Percentiles rank a stretch among this genome's conserved stretches.
Evolutionary conservation across 352 stramenopile species (phyloP).

Genomic region (Elongisporangium senticosum): DNA sequence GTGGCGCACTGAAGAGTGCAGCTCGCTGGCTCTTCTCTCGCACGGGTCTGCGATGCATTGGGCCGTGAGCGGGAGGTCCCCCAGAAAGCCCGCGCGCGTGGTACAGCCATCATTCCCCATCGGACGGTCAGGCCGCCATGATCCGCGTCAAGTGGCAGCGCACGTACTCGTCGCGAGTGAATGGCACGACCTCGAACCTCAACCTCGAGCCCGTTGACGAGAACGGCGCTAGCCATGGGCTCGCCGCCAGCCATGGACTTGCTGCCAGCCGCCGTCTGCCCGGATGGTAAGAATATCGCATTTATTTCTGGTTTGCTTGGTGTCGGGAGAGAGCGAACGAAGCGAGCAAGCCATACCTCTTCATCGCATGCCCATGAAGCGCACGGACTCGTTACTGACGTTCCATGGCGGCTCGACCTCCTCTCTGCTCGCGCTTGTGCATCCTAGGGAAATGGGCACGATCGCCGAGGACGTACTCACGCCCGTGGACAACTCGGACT

Average conservation of each 20-base stretch:
- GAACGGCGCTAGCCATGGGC: neutral
- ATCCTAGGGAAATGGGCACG: constrained; percentile 65
- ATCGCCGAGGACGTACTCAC: constrained; percentile 65
- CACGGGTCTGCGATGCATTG: neutral
- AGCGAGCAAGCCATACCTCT: no score
- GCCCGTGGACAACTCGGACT: constrained; percentile 33
- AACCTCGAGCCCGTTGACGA: constrained; percentile 12
- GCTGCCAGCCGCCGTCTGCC: constrained; percentile 12
- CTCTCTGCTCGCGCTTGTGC: constrained; percentile 8
- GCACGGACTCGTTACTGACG: neutral
- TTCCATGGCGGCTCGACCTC: neutral
- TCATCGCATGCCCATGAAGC: neutral
- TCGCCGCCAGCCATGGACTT: constrained; percentile 10
- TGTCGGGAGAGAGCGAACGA: neutral
- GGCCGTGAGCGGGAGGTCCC: no score
- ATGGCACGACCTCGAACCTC: constrained; percentile 26
- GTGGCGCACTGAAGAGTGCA: neutral
- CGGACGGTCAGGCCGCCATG: constrained; percentile 19
- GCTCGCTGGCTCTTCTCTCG: neutral
- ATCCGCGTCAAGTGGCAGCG: constrained; percentile 74
- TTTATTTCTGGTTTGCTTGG: constrained; percentile 12
- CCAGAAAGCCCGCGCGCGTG: neutral
- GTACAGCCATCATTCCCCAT: neutral
- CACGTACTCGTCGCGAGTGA: constrained; percentile 39
- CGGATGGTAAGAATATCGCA: neutral